phyloP scores from a whole-genome alignment of 768 basidiomycete genomes.

The Strobilomyces confusus region DNA sequence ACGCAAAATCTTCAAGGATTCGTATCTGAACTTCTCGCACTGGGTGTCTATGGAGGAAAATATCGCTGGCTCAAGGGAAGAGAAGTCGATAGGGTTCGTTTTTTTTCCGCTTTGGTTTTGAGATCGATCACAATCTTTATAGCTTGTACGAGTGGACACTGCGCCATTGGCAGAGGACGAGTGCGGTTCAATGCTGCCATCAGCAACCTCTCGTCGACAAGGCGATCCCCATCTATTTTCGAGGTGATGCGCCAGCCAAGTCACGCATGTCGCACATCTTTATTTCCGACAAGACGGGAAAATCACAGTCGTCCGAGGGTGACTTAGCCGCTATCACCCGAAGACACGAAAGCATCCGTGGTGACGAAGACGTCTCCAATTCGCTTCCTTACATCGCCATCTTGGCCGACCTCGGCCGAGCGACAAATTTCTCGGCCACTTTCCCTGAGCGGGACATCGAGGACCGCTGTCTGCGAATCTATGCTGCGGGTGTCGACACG shows the following conservation, averaged over 20 bases:
- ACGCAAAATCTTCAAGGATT: constrained; percentile 3
- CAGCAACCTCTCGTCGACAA: constrained; percentile 4
- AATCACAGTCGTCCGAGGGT: not conserved
- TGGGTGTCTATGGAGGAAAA: constrained; percentile 12
- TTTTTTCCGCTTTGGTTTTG: not conserved
- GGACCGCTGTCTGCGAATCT: constrained; percentile 7
- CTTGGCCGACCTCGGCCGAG: constrained; percentile 9
- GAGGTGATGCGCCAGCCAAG: not conserved
- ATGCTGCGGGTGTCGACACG: not conserved
- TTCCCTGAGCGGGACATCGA: not conserved
- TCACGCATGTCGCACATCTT: constrained; percentile 14
- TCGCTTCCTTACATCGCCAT: constrained; percentile 5
- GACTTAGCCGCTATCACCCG: not conserved
- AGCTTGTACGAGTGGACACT: constrained; percentile 5
- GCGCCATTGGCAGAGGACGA: constrained; percentile 15
- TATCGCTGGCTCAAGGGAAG: not conserved
- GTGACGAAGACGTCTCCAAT: not conserved
- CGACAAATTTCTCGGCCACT: not conserved
- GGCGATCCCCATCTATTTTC: not conserved
- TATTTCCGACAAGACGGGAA: constrained; percentile 15
- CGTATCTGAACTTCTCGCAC: constrained; percentile 13
- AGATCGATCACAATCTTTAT: not conserved
- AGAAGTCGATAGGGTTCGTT: not conserved
- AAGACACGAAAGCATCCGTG: not conserved
- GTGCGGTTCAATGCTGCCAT: constrained; percentile 15